Evolutionary conservation across 2,329 filamentous ascomycete genomes (phyloP), one percentile per base, ranked within the genome.

Genomic region (Bipolaris gigantea): DNA sequence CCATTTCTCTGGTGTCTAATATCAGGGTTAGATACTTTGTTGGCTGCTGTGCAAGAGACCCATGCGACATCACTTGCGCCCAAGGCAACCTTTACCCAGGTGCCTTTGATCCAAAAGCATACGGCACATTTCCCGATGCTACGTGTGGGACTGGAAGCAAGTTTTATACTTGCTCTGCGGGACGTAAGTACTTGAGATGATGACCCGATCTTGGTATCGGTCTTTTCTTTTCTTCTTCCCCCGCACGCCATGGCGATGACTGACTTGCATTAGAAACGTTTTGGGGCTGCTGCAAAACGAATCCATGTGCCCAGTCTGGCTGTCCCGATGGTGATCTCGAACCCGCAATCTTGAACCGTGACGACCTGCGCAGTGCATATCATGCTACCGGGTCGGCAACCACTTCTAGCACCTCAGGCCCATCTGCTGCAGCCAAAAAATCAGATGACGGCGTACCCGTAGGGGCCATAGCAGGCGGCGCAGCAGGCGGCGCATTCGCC

Each of bases 281-380:
- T 54, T 63, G 73, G 51, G 75, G 75, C 3, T 77, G 75, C 57
- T 77, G 75, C 52, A 65, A 59, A 41, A 63, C 57, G 1, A 69
- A 76, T 47, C 65, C 75, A 27, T 77, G 75, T 52, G 59, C 39
- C 2, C 47, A 65, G 23, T 60, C 60, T 3, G 53, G 43, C 19
- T 77, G 75, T 53, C 58, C 65, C 4, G 48, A 52, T 4, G 61
- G 51, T 0, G 60, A 70, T 44, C 65, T 77, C 7, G 48, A 55
- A 4, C 55, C 53, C 1, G 65, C 65, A 6, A 59, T 65, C 2
- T 34, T 64, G 2, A 57, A 62, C 19, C 56, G 58, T n/a, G 38
- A 45, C 0, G 60, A 60, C 9, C 35, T 56, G 7, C 53, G 48
- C 41, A 59, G 46, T 27, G 56, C 60, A 9, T 69, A 63, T 23